Evolutionary conservation across 2,329 filamentous ascomycete species (phyloP).

Genomic region (Byssochlamys sp.): DNA sequence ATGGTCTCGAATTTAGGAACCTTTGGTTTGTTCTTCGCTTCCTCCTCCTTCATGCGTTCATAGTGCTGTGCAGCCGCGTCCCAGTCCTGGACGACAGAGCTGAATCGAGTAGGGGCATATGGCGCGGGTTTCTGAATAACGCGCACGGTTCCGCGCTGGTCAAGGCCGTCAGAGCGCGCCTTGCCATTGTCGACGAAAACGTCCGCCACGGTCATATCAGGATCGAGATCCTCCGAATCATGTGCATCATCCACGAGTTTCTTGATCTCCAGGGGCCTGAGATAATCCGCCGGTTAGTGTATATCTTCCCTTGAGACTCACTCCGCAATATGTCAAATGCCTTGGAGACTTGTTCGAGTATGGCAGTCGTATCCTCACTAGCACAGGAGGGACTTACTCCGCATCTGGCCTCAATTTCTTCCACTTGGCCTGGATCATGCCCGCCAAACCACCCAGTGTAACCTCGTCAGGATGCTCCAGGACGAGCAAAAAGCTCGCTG

Average conservation of each 20-base stretch:
- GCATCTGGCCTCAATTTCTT: slow-evolving; percentile 20
- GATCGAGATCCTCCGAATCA: slow-evolving; percentile 21
- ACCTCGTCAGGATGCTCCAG: slow-evolving; percentile 22
- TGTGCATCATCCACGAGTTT: slow-evolving; percentile 29
- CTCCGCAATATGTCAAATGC: neutral
- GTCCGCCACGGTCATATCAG: slow-evolving; percentile 26
- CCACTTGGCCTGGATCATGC: slow-evolving; percentile 26
- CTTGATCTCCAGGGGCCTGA: slow-evolving; percentile 27
- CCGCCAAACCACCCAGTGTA: slow-evolving; percentile 20
- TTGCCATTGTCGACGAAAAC: slow-evolving; percentile 31
- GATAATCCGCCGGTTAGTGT: neutral
- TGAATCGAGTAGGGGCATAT: slow-evolving; percentile 18
- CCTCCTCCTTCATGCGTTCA: slow-evolving; percentile 9
- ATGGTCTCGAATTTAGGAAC: slow-evolving; percentile 12
- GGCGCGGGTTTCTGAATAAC: slow-evolving; percentile 23
- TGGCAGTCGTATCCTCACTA: neutral
- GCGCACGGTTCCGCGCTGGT: slow-evolving; percentile 26
- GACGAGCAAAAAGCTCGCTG: slow-evolving; percentile 22
- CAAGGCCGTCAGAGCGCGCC: slow-evolving; percentile 22
- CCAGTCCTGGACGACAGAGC: slow-evolving; percentile 30
- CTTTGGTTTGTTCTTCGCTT: slow-evolving; percentile 4
- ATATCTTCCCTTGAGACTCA: neutral
- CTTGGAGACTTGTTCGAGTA: neutral
- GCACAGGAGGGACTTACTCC: slow-evolving; percentile 17
- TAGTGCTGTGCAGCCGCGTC: slow-evolving; percentile 15